A percentile compares a stretch with the other conserved stretches of the same genome.
These are phyloP conservation scores for Chaetomium fimeti DNA, from an alignment of 495 filamentous ascomycete species.

Conservation along the genomic window DNA sequence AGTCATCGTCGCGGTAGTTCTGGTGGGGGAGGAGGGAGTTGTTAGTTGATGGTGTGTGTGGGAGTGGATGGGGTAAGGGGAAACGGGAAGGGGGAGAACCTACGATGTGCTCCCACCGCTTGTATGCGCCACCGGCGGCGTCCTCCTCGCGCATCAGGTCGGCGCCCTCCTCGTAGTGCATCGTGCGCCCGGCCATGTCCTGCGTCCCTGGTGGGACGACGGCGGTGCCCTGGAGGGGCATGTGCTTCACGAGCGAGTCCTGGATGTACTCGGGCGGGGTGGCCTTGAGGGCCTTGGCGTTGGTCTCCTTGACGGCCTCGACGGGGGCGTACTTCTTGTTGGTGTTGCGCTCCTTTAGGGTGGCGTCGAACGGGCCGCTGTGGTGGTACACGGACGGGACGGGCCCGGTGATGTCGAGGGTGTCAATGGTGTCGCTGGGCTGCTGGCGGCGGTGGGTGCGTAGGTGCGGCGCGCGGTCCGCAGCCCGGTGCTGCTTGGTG, in stretches of 20 bases:
- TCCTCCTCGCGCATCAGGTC: conserved; percentile 74
- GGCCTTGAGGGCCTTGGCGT: conserved; percentile 74
- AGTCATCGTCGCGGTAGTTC: conserved; percentile 67
- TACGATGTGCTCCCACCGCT: conserved; percentile 66
- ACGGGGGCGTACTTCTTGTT: conserved; percentile 64
- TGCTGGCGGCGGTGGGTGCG: conserved; percentile 53
- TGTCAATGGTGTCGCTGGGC: conserved; percentile 77
- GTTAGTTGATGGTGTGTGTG: neutral
- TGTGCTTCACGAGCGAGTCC: conserved; percentile 70
- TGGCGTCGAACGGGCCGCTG: conserved; percentile 88
- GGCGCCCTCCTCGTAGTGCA: conserved; percentile 81
- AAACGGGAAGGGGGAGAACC: conserved; percentile 34
- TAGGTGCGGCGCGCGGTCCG: conserved; percentile 61
- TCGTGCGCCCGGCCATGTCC: conserved; percentile 64
- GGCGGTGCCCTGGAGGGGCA: conserved; percentile 83
- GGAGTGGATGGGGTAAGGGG: too few relatives aligned
- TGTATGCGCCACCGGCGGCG: conserved; percentile 60
- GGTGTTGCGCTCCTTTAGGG: conserved; percentile 68
- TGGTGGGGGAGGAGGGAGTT: conserved; percentile 32
- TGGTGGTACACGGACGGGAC: conserved; percentile 71
- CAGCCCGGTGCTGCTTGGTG: conserved; percentile 56
- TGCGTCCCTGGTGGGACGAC: conserved; percentile 67
- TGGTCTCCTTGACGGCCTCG: conserved; percentile 71
- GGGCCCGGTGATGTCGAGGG: conserved; percentile 61
- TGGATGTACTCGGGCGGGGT: conserved; percentile 77